Base-by-base conservation (phyloP, 768 basidiomycete species). In the Tulasnella sp. region DNA sequence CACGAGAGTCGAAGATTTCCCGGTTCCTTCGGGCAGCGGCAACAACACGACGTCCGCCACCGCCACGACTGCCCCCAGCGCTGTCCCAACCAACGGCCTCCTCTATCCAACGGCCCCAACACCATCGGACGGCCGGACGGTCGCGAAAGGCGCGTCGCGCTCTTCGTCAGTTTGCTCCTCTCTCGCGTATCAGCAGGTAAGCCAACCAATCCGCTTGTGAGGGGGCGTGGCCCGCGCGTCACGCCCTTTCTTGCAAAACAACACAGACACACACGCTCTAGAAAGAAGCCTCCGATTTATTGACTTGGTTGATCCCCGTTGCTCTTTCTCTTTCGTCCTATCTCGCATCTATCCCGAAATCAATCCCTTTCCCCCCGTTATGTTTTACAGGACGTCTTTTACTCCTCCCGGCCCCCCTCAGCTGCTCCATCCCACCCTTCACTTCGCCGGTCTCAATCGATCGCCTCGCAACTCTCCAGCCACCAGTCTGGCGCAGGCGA, bases 111-210 rank as follows among this genome's bases (percentile, higher is more conserved):
- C 37, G 5, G 39, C 71, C 29, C 71, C 39, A 67, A 67, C 61
- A 32, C 26, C 61, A 16, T 67, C 32, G 29, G 61, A 67, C 32
- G 13, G 29, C 11, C 42, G 39, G 71, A 72, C 71, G 39, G 37
- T 48, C 51, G 44, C 74, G 42, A 46, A 48, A 55, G 74, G 70
- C 77, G 77, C 77, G 69, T 77, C 77, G 26, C 71, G 77, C n/a
- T 39, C 77, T 26, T 77, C 77, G 29, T 77, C 77, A 32, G 70
- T 51, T 44, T 70, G 77, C 71, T 77, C 77, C 44, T 73, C 70
- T 48, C 29, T 77, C 40, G 67, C 77, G 35, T 70, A 46, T 72
- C 77, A 77, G 44, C 77, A 77, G 71, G 67, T 71, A 61, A 55
- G 46, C 35, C 71, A 72, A 16, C 71, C 61, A 26, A 67, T 26